Evolutionary conservation across 129 eudicot genomes (phyloP).

Genomic region (Flaveria brownii): DNA sequence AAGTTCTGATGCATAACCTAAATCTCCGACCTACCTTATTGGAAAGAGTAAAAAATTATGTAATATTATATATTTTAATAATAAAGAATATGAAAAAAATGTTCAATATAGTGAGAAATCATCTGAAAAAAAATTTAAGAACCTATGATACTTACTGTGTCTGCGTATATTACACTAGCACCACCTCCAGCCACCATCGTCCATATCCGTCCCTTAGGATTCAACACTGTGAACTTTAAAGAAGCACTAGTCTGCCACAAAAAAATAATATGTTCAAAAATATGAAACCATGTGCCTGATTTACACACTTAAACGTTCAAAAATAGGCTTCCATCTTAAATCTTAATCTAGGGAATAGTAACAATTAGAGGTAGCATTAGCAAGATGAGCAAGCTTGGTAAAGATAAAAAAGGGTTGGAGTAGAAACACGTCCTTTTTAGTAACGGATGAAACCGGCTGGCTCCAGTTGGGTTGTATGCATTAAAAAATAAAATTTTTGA

Average conservation of each 20-base stretch:
- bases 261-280: neutral
- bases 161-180: constrained; percentile 95
- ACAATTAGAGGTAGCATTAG: neutral
- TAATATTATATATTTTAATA: neutral
- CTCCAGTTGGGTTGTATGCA: neutral
- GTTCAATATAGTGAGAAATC: neutral
- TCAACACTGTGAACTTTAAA: constrained; percentile 76
- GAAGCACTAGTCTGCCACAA: constrained; percentile 83
- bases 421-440: neutral
- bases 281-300: neutral
- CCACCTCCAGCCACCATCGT: constrained; percentile 99
- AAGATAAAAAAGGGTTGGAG: neutral
- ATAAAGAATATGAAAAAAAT: neutral
- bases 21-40: constrained; percentile 71
- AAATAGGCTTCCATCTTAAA: neutral
- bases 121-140: neutral
- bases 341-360: neutral
- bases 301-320: neutral
- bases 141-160: constrained; percentile 52
- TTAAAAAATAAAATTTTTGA: neutral
- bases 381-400: neutral
- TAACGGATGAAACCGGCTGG: neutral
- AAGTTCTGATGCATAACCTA: constrained; percentile 93
- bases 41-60: neutral
- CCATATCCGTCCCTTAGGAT: constrained; percentile 96